A percentile compares a stretch with the other conserved stretches of the same genome.
Conservation (phyloP, 495 filamentous ascomycete species). For the Aspergillus sclerotioniger region DNA sequence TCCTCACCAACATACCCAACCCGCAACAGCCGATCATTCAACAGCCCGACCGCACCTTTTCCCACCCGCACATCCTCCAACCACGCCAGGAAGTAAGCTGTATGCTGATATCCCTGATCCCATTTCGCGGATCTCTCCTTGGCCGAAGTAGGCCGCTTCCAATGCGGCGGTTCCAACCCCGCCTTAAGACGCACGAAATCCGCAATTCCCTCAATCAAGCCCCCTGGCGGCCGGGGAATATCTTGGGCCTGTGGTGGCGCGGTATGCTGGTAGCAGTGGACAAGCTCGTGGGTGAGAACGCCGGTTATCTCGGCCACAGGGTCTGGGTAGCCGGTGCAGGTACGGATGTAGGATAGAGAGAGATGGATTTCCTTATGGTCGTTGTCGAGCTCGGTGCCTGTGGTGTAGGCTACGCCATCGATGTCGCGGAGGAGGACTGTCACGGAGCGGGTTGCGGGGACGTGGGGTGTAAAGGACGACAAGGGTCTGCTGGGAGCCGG, state of each 20-base stretch:
- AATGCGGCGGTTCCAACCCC: slow-evolving; percentile 77
- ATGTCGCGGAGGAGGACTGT: slow-evolving; percentile 81
- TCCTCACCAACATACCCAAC: slow-evolving; percentile 39
- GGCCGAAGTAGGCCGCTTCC: slow-evolving; percentile 58
- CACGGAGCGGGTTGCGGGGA: slow-evolving; percentile 69
- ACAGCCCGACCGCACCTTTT: slow-evolving; percentile 61
- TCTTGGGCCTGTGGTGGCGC: slow-evolving; percentile 39
- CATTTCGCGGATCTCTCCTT: slow-evolving; percentile 54
- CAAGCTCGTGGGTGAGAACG: slow-evolving; percentile 87
- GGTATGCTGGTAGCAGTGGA: slow-evolving; percentile 92
- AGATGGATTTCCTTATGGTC: slow-evolving; percentile 97
- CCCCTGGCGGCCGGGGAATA: slow-evolving; percentile 55
- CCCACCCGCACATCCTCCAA: slow-evolving; percentile 69
- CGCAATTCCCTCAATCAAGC: slow-evolving; percentile 87
- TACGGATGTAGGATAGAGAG: slow-evolving; percentile 69
- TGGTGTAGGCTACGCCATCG: slow-evolving; percentile 85
- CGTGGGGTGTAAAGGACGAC: slow-evolving; percentile 30
- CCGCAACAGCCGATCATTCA: slow-evolving; percentile 69
- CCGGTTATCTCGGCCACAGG: slow-evolving; percentile 68
- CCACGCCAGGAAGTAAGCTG: slow-evolving; percentile 84
- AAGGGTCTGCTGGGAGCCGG: not conserved
- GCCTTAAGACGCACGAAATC: slow-evolving; percentile 86
- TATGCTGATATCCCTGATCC: slow-evolving; percentile 92
- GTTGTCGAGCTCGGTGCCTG: slow-evolving; percentile 72
- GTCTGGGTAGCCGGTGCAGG: slow-evolving; percentile 38